phyloP scores from a whole-genome alignment of 768 basidiomycete species.

The Postia placenta region DNA sequence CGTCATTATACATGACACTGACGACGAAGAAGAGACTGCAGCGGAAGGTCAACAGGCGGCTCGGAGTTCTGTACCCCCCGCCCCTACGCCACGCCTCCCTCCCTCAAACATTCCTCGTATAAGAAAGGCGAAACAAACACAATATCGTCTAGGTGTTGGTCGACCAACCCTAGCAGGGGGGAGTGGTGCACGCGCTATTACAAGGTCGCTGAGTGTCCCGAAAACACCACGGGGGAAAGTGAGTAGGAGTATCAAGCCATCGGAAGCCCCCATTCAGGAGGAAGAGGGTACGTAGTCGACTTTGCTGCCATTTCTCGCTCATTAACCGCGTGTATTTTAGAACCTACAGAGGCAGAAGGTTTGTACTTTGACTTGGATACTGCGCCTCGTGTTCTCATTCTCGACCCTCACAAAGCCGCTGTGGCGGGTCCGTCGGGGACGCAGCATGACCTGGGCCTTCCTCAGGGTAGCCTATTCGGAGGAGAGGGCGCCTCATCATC shows the following conservation, averaged over 20 bases:
- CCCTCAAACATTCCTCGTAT: constrained; percentile 36
- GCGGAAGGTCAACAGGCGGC: constrained; percentile 13
- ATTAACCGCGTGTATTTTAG: constrained; percentile 3
- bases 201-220: constrained; percentile 49
- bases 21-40: constrained; percentile 42
- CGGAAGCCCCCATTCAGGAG: constrained; percentile 51
- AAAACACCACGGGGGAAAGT: constrained; percentile 42
- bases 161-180: constrained; percentile 63
- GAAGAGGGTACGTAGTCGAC: constrained; percentile 24
- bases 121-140: constrained; percentile 68
- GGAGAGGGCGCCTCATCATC: neutral
- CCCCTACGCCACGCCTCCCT: constrained; percentile 10
- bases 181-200: constrained; percentile 56
- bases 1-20: constrained; percentile 33
- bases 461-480: neutral
- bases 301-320: neutral
- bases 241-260: constrained; percentile 43
- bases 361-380: too few species aligned
- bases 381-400: too few species aligned
- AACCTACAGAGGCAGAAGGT: constrained; percentile 9
- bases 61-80: constrained; percentile 1
- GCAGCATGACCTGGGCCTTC: constrained; percentile 10
- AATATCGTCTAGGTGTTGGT: constrained; percentile 66
- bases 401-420: constrained; percentile 8
- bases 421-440: constrained; percentile 23